Conservation (phyloP, 768 basidiomycete genomes). For the Tulasnella sp. region DNA sequence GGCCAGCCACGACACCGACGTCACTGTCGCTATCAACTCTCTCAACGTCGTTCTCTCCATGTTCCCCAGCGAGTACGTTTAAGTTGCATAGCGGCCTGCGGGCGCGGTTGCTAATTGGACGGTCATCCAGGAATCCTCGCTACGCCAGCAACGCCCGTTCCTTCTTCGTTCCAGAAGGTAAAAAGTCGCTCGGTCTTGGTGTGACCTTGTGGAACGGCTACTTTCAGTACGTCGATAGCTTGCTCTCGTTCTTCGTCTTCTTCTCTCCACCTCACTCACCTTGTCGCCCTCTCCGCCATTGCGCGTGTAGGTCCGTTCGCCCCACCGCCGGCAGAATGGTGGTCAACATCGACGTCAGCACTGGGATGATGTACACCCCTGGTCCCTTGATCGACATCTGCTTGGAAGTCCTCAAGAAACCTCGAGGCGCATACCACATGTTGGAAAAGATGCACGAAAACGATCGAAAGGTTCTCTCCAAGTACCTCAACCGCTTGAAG, state of each 20-base stretch:
- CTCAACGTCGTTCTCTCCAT: constrained; percentile 71
- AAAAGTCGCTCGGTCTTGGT: constrained; percentile 48
- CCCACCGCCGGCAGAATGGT: constrained; percentile 60
- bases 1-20: constrained; percentile 63
- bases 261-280: background rate
- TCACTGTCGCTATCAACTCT: constrained; percentile 59
- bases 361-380: constrained; percentile 60
- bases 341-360: constrained; percentile 73
- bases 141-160: constrained; percentile 56
- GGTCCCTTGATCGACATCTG: constrained; percentile 58
- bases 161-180: constrained; percentile 61
- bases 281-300: background rate
- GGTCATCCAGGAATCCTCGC: constrained; percentile 47
- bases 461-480: constrained; percentile 8
- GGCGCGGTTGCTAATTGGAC: background rate
- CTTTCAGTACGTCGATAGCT: constrained; percentile 49
- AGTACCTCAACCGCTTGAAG: constrained; percentile 2
- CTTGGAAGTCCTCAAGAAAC: constrained; percentile 12
- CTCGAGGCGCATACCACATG: background rate
- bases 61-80: constrained; percentile 53
- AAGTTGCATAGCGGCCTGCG: too few species aligned
- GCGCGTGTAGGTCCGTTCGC: constrained; percentile 47
- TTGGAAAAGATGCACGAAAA: background rate
- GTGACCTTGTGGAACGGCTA: constrained; percentile 73
- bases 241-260: background rate